Evolutionary conservation across 805 yeast genomes (phyloP), one percentile per base, ranked within the genome.

Genomic region (Candida alai): DNA sequence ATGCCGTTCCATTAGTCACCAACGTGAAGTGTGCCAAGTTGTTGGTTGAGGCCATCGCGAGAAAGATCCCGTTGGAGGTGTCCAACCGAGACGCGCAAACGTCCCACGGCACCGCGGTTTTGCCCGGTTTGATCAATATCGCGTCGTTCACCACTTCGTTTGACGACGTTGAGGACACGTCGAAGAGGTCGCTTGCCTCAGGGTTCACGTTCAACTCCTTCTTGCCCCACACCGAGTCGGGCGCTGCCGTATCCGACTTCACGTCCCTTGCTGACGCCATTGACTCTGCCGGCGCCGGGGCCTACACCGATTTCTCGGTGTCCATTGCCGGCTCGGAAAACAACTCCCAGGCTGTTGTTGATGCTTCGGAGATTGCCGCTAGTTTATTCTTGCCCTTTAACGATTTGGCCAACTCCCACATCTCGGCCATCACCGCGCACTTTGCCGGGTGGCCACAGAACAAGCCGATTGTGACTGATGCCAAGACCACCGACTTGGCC

Each of bases 21-120:
- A 93, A 93, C 57, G 97, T 93, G 48, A 93, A 93, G 68, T 82
- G 89, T 72, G 99, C 99, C 43, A 93, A 93, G 67, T 71, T 93
- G 47, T 73, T 93, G 63, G 80, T 93, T 47, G 97, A 93, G 68
- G 97, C 99, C n/a, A 62, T 88, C 45, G 74, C 90, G 24, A 74
- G 93, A 68, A 68, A 78, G 52, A 65, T 70, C 44, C 42, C 69
- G n/a, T 67, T 88, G 47, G 84, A 81, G 15, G 86, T 84, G 35
- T 56, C 83, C 31, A 76, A 77, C 54, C 72, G 79, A 54, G 98
- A 90, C 65, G 80, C 94, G 21, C 97, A 90, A 68, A 78, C 96
- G 24, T 85, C 95, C 24, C 95, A 87, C 62, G 74, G 77, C 49
- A 85, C 94, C 37, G 72, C 84, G 28, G 74, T 78, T 35, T 62